Base-by-base conservation (phyloP, 2,329 filamentous ascomycete genomes). In the Alternaria gaisen region DNA sequence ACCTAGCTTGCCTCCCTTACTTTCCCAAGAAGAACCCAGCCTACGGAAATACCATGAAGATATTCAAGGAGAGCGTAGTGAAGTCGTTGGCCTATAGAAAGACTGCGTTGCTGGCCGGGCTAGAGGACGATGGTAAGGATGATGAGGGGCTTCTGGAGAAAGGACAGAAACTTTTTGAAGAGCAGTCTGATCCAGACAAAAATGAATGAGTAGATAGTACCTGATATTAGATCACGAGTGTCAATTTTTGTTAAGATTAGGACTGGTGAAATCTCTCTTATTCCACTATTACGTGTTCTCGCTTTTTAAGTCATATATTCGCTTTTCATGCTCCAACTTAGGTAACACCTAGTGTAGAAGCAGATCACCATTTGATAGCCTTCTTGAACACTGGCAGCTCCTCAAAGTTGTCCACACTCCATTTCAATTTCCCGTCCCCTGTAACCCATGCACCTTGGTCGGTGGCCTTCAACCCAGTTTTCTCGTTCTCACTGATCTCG, bases 371-470 rank as follows among this genome's bases (percentile, higher is more conserved):
- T 34, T 61, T 72, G 14, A 71, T 65, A 8, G 57, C 58, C 56
- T 69, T 66, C 55, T 74, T 75, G 54, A 77, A 79, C 36, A 78
- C 61, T 3, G 77, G 77, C 20, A 79, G 58, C 59, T 75, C 65
- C 6, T 64, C 65, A 58, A 78, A 75, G 36, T 75, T 69, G 32
- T 76, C 66, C 43, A 68, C 66, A 46, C 63, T 72, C 76, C 73
- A 78, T 53, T 66, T 68, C 58, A 78, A 50, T 11, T 59, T 67
- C 0, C 72, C 72, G 12, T 76, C 65, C 32, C 68, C 66, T 46
- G 77, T 74, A 22, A 79, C 56, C 76, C 75, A 77, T 8, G 77
- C 76, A 18, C 75, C 77, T 51, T 73, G 55, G 60, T 78, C 74
- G 48, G 63, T 77, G 47, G 58, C 56, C 41, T 69, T 67, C 44